These are phyloP conservation scores for Diaporthe helianthi DNA, from an alignment of 2,329 filamentous ascomycete genomes.

Conservation along the genomic window DNA sequence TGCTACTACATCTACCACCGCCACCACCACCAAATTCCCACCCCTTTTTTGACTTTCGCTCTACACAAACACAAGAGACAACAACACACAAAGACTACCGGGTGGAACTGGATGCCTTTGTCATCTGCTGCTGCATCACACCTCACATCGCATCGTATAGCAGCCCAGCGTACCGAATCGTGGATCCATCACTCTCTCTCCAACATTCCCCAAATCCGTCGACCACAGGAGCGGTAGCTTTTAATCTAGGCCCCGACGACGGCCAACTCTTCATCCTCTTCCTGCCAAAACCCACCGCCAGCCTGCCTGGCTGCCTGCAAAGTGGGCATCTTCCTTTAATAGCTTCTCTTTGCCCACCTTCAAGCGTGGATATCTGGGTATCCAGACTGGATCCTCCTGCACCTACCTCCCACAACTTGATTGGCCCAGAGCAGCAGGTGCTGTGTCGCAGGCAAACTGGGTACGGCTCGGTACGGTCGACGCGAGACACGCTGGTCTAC, in stretches of 20 bases:
- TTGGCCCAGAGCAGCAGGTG: slow-evolving; percentile 24
- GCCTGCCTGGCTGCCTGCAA: slow-evolving; percentile 20
- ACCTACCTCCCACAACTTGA: slow-evolving; percentile 23
- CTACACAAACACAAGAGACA: slow-evolving; percentile 12
- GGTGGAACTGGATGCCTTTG: background rate
- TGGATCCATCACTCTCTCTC: slow-evolving; percentile 24
- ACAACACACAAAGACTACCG: slow-evolving; percentile 8
- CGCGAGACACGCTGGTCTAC: slow-evolving; percentile 34
- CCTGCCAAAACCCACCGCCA: background rate
- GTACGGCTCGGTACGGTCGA: slow-evolving; percentile 30
- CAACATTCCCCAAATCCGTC: slow-evolving; percentile 26
- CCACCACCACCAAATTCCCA: slow-evolving; percentile 7
- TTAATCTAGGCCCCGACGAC: slow-evolving; percentile 11
- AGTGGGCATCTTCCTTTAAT: background rate
- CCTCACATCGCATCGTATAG: slow-evolving; percentile 8
- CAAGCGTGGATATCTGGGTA: slow-evolving; percentile 17
- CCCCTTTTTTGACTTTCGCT: background rate
- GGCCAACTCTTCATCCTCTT: background rate
- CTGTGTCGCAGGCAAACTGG: slow-evolving; percentile 31
- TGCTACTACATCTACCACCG: slow-evolving; percentile 10
- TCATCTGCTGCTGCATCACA: slow-evolving; percentile 6
- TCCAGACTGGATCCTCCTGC: slow-evolving; percentile 24
- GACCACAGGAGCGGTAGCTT: slow-evolving; percentile 24
- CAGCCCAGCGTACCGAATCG: background rate
- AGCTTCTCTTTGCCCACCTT: background rate